phyloP scores from a whole-genome alignment of 2,329 filamentous ascomycete species.

The Rutstroemia sydowiana region DNA sequence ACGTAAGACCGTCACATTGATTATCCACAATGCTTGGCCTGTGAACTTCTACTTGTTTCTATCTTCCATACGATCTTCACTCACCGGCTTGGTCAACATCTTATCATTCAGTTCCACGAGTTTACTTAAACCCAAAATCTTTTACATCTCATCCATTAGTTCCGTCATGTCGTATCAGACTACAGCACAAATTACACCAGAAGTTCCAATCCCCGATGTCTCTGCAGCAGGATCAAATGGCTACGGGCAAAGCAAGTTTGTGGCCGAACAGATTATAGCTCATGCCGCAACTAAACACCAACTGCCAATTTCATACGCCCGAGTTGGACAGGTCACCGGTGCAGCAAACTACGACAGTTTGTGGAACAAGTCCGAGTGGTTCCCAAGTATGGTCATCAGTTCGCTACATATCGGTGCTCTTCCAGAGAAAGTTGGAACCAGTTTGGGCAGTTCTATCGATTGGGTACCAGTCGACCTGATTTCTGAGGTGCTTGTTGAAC shows the following conservation, averaged over 20 bases:
- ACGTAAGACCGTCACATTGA: constrained; percentile 13
- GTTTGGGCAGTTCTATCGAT: neutral
- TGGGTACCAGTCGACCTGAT: neutral
- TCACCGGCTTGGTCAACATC: constrained; percentile 33
- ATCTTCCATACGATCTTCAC: constrained; percentile 30
- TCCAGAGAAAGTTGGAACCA: neutral
- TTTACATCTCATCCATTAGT: constrained; percentile 26
- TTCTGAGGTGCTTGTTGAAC: neutral
- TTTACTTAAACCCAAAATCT: constrained; percentile 9
- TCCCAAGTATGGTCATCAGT: neutral
- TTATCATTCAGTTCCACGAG: constrained; percentile 18
- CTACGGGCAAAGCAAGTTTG: constrained; percentile 22
- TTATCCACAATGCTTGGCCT: constrained; percentile 29
- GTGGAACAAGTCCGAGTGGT: neutral
- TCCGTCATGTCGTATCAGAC: constrained; percentile 11
- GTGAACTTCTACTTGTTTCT: constrained; percentile 33
- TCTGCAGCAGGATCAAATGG: constrained; percentile 16
- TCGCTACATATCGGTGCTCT: neutral
- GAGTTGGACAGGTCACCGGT: constrained; percentile 42
- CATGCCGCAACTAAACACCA: constrained; percentile 26
- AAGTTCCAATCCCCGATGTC: neutral
- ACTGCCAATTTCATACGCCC: constrained; percentile 35
- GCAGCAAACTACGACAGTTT: neutral
- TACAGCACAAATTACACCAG: constrained; percentile 19
- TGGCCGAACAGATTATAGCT: constrained; percentile 35